Conservation (phyloP, 257 asterid genomes). For the Gentiana dahurica region DNA sequence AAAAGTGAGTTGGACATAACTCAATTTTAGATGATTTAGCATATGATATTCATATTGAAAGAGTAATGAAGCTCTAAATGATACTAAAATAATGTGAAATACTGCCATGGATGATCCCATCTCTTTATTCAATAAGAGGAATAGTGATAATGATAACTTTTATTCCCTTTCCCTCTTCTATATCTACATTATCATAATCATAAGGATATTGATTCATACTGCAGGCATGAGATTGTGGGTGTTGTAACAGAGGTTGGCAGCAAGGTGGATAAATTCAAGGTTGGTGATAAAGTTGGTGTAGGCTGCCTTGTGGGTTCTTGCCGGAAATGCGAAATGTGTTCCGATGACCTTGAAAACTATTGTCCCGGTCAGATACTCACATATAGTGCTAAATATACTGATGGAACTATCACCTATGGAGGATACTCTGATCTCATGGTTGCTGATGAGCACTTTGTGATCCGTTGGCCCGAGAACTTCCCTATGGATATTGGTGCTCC, state of each 20-base stretch:
- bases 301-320: slow-evolving; percentile 35
- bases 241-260: slow-evolving; percentile 33
- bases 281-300: slow-evolving; percentile 38
- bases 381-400: not conserved
- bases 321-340: slow-evolving; percentile 23
- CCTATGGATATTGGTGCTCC: slow-evolving; percentile 53
- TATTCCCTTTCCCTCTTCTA: too few relatives aligned
- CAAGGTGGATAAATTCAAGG: slow-evolving; percentile 24
- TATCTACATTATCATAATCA: too few relatives aligned
- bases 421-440: slow-evolving; percentile 14
- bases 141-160: too few relatives aligned
- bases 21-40: too few relatives aligned
- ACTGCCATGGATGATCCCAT: too few relatives aligned
- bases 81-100: too few relatives aligned
- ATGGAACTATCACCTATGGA: slow-evolving; percentile 7
- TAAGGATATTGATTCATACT: too few relatives aligned
- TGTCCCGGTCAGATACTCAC: slow-evolving; percentile 5
- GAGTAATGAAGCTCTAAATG: too few relatives aligned
- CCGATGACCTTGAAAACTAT: slow-evolving; percentile 18
- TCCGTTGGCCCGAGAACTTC: slow-evolving; percentile 4
- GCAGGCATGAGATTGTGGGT: slow-evolving; percentile 35
- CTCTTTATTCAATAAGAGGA: too few relatives aligned
- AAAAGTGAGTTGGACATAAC: too few relatives aligned
- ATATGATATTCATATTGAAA: too few relatives aligned
- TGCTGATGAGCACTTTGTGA: slow-evolving; percentile 9